Evolutionary conservation across 2,329 filamentous ascomycete genomes (phyloP).

Genomic region (Periconia sp.): DNA sequence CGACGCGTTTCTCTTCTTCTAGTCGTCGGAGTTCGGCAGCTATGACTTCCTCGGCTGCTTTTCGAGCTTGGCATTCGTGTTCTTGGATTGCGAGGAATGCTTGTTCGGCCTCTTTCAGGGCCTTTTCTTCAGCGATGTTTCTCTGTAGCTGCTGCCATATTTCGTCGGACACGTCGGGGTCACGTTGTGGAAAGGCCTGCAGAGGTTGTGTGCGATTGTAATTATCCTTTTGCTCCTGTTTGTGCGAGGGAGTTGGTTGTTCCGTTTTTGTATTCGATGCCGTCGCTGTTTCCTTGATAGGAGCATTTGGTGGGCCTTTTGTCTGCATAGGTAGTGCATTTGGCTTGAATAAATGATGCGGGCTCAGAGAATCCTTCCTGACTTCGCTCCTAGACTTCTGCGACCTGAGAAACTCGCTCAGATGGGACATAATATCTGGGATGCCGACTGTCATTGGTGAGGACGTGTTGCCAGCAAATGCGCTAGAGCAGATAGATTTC

Average conservation of each 20-base stretch:
- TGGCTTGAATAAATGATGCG: slow-evolving; percentile 27
- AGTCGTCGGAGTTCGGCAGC: slow-evolving; percentile 66
- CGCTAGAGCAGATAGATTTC: slow-evolving; percentile 51
- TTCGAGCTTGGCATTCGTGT: not conserved
- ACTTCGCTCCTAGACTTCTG: slow-evolving; percentile 22
- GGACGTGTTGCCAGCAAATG: slow-evolving; percentile 1
- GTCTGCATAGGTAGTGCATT: slow-evolving; percentile 18
- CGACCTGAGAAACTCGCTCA: slow-evolving; percentile 20
- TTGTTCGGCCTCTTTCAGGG: slow-evolving; percentile 8
- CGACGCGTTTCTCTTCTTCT: slow-evolving; percentile 49
- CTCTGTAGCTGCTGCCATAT: not conserved
- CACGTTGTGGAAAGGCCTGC: too few species aligned
- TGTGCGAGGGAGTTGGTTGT: too few species aligned
- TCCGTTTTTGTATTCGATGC: too few species aligned
- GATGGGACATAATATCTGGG: slow-evolving; percentile 17
- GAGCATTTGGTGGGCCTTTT: not conserved
- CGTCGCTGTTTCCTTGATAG: too few species aligned
- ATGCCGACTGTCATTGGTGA: slow-evolving; percentile 8
- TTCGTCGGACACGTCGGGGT: too few species aligned
- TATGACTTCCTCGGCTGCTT: slow-evolving; percentile 45
- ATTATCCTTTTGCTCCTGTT: too few species aligned
- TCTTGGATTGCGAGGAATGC: not conserved
- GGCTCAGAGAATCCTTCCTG: slow-evolving; percentile 35
- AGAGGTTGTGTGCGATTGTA: too few species aligned
- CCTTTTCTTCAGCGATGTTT: slow-evolving; percentile 1